phyloP scores from a whole-genome alignment of 2,329 filamentous ascomycete species.

The Podosphaera fusca region DNA sequence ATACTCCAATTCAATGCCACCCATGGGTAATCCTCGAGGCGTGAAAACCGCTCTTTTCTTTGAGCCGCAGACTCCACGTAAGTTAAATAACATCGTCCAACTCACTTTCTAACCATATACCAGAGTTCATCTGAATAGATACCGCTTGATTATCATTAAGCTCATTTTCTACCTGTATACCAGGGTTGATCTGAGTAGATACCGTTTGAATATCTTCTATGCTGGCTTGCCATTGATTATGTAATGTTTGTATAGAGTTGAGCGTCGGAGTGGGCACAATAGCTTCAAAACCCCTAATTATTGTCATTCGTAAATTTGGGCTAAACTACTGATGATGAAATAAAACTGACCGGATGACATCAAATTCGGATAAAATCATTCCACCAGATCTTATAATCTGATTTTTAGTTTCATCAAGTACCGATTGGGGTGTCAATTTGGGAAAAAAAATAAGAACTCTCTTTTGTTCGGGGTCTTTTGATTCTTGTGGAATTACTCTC shows the following conservation, averaged over 20 bases:
- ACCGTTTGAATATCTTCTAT: slow-evolving; percentile 2
- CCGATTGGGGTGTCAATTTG: background rate
- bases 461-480: background rate
- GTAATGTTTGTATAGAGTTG: background rate
- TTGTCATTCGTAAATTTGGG: background rate
- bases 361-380: background rate
- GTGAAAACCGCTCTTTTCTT: no score
- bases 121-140: no score
- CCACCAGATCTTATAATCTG: background rate
- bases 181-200: no score
- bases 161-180: no score
- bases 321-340: background rate
- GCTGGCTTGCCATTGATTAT: background rate
- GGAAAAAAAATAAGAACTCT: background rate
- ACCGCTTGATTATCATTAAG: no score
- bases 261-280: background rate
- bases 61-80: no score
- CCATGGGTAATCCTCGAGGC: no score
- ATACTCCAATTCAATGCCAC: no score
- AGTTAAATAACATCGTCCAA: no score
- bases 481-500: background rate
- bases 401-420: background rate
- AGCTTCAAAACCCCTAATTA: background rate
- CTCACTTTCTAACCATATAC: no score
- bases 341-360: background rate